Base-by-base conservation (phyloP, 2,329 filamentous ascomycete genomes). In the Pseudopithomyces maydicus region DNA sequence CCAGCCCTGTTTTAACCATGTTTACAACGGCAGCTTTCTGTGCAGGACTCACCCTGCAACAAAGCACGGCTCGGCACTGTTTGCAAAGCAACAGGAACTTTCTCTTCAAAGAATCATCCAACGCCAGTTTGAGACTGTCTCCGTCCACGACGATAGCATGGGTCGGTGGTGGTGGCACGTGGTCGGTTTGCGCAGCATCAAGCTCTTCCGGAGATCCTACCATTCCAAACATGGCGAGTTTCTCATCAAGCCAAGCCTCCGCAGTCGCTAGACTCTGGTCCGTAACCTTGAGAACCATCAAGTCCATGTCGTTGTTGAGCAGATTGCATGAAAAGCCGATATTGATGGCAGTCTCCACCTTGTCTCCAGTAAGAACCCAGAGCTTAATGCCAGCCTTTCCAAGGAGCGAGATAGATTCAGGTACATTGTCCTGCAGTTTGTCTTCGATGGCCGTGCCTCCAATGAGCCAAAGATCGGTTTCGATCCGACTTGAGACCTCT, bases 321-420 rank as follows among this genome's bases (percentile, higher is more conserved):
- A 99, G 83, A 68, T 99, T 99, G 81, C 96, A 99, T 11, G 96
- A 99, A 78, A 98, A 99, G 2, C 95, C 95, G 72, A 99, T 99
- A 79, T 99, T 99, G 86, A 99, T 99, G 56, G 96, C 95, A 22
- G 95, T 99, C 79, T 99, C 95, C 32, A 98, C 94, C 78, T 98
- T 99, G 82, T 99, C 95, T 62, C 96, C 95, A 15, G 95, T 99
- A 63, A 99, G 81, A 52, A 99, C 95, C 95, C 95, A 99, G 7
- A 99, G 85, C 78, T 99, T 99, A 78, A 99, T 97, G 74, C 96
- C 96, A 52, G 95, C 95, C 70, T 92, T 87, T 29, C 90, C 94
- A 51, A 99, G 87, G 43, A 99, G 80, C 49, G 90, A 90, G 68
- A 99, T 99, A 0, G 95, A 94, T 72, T 98, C 95, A 6, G 95